A percentile compares a stretch with the other conserved stretches of the same genome.
Evolutionary conservation across 2,329 filamentous ascomycete genomes (phyloP).

Genomic region (Acrocalymma vagum): DNA sequence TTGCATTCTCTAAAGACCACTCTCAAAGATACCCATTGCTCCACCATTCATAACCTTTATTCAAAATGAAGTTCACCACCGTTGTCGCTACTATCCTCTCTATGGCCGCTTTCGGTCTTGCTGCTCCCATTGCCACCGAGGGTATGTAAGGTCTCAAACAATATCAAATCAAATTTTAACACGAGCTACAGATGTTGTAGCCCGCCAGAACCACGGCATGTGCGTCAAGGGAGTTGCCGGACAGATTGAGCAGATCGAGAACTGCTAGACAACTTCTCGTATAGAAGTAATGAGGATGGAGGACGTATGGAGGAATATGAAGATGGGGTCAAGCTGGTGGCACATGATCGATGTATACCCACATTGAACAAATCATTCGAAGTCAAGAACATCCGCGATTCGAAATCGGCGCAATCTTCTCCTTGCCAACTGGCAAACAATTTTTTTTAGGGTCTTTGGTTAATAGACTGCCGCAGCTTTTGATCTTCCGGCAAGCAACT

Average conservation of each 20-base stretch:
- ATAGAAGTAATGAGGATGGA: no score
- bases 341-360: no score
- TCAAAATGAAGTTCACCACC: slow-evolving; percentile 46
- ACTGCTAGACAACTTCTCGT: slow-evolving; percentile 38
- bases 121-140: slow-evolving; percentile 36
- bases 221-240: slow-evolving; percentile 36
- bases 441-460: no score
- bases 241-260: slow-evolving; percentile 27
- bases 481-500: no score
- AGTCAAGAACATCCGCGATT: no score
- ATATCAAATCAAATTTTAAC: slow-evolving; percentile 6
- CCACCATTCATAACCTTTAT: slow-evolving; percentile 8
- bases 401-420: no score
- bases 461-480: no score
- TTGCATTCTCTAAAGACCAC: slow-evolving; percentile 23
- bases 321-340: no score
- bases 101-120: slow-evolving; percentile 43
- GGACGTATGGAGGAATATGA: no score
- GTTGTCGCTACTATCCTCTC: slow-evolving; percentile 42
- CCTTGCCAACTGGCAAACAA: no score
- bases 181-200: slow-evolving; percentile 29
- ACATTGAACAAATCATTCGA: no score
- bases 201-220: slow-evolving; percentile 47
- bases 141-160: slow-evolving; percentile 22
- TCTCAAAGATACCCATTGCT: slow-evolving; percentile 7